Evolutionary conservation across 2,329 filamentous ascomycete genomes (phyloP).

Genomic region (Allantophomopsis lycopodina): DNA sequence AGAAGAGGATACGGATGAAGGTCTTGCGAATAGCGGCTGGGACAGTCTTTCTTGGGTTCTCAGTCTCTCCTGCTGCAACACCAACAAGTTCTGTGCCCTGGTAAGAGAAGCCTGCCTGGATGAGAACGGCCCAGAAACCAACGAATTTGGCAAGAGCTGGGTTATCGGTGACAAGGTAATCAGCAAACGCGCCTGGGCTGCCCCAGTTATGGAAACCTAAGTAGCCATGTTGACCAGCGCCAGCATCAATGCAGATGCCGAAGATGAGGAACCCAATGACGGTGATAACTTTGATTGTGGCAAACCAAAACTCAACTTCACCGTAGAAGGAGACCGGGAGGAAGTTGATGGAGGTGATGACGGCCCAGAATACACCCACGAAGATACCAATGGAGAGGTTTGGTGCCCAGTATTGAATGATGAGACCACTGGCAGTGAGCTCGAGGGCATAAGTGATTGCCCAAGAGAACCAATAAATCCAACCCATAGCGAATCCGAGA

Average conservation of each 20-base stretch:
- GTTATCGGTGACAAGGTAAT: slow-evolving; percentile 33
- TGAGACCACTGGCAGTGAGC: slow-evolving; percentile 56
- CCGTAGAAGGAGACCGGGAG: slow-evolving; percentile 61
- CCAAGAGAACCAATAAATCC: slow-evolving; percentile 77
- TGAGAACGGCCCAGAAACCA: slow-evolving; percentile 55
- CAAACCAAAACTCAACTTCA: slow-evolving; percentile 69
- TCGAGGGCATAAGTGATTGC: slow-evolving; percentile 61
- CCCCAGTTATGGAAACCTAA: slow-evolving; percentile 63
- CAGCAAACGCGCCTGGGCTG: slow-evolving; percentile 52
- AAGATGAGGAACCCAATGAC: slow-evolving; percentile 67
- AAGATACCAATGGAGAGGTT: slow-evolving; percentile 54
- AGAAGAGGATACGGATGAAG: slow-evolving; percentile 59
- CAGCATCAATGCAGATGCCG: slow-evolving; percentile 60
- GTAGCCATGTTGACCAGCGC: slow-evolving; percentile 54
- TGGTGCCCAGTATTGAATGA: slow-evolving; percentile 62
- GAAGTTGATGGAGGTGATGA: slow-evolving; percentile 57
- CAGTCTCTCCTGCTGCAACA: slow-evolving; percentile 65
- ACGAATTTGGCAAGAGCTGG: slow-evolving; percentile 47
- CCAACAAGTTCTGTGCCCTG: slow-evolving; percentile 66
- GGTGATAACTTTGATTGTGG: slow-evolving; percentile 63
- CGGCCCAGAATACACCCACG: slow-evolving; percentile 59
- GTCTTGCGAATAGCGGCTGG: slow-evolving; percentile 61
- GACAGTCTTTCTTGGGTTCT: slow-evolving; percentile 58
- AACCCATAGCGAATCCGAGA: slow-evolving; percentile 66
- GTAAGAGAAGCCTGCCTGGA: slow-evolving; percentile 57